Conservation (phyloP, 106 monocot genomes). For the Xerophyta viscosa region DNA sequence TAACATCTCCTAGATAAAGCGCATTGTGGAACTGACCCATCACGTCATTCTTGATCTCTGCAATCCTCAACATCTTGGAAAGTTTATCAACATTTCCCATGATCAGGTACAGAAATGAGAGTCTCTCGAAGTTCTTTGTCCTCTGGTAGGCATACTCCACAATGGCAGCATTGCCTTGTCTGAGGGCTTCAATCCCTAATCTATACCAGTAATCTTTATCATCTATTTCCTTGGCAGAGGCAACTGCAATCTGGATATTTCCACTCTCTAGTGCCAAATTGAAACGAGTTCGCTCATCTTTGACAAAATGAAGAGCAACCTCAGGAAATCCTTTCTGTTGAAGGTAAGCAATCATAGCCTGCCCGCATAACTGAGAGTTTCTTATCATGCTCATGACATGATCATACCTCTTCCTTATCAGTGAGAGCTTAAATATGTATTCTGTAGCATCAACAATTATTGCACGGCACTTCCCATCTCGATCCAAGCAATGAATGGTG, state of each 20-base stretch:
- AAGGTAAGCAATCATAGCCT: constrained; percentile 86
- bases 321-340: constrained; percentile 94
- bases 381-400: constrained; percentile 93
- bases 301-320: constrained; percentile 90
- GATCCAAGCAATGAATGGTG: constrained; percentile 70
- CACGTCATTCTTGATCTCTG: constrained; percentile 84
- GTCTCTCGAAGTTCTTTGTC: constrained; percentile 90
- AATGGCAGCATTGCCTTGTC: constrained; percentile 87
- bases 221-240: constrained; percentile 91
- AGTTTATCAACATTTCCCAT: constrained; percentile 79
- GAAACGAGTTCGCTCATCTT: constrained; percentile 85
- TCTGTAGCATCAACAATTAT: constrained; percentile 80
- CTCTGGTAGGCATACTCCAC: constrained; percentile 92
- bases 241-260: constrained; percentile 91
- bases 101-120: constrained; percentile 83
- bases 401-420: constrained; percentile 68
- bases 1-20: constrained; percentile 72
- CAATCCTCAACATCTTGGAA: constrained; percentile 80
- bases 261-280: constrained; percentile 92
- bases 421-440: constrained; percentile 89
- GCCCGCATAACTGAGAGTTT: constrained; percentile 79
- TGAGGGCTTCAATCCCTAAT: constrained; percentile 90
- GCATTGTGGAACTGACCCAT: constrained; percentile 99
- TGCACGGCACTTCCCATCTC: constrained; percentile 64
- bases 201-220: constrained; percentile 95